Conservation (phyloP, 139 green algal genomes). For the Astrephomene gubernaculifera region DNA sequence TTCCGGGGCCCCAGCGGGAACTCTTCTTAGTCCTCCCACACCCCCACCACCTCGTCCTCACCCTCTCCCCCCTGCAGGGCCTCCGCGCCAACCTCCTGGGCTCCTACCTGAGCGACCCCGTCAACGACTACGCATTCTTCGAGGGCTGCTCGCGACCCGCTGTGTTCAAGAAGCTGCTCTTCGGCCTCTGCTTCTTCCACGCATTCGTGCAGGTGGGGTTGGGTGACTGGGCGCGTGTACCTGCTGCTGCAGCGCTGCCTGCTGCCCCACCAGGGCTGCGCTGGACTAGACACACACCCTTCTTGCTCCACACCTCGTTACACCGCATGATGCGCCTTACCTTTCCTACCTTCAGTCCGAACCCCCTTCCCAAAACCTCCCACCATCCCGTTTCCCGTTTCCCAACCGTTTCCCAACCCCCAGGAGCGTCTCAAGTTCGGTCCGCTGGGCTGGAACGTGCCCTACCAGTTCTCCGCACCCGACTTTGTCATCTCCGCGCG, state of each 20-base stretch:
- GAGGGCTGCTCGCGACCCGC: constrained; percentile 45
- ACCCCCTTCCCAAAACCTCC: neutral
- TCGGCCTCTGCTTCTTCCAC: constrained; percentile 76
- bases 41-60: neutral
- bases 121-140: constrained; percentile 69
- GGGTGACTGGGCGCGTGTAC: constrained; percentile 5
- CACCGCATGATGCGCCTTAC: neutral
- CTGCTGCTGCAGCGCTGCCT: neutral
- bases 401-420: neutral
- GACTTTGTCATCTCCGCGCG: constrained; percentile 79
- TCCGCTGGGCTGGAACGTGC: constrained; percentile 86
- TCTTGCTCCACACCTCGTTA: neutral
- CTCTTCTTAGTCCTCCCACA: no score
- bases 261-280: no score
- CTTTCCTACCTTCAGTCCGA: neutral
- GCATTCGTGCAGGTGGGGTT: constrained; percentile 57
- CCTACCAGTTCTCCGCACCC: constrained; percentile 78
- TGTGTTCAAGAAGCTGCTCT: constrained; percentile 70
- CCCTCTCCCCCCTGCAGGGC: constrained; percentile 51
- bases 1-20: no score
- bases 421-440: constrained; percentile 86
- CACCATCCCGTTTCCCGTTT: no score
- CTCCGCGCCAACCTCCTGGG: constrained; percentile 70
- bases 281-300: no score
- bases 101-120: constrained; percentile 70